A percentile compares a stretch with the other conserved stretches of the same genome.
Evolutionary conservation across 179 eudicot genomes (phyloP).

Genomic region (Spinacia oleracea): DNA sequence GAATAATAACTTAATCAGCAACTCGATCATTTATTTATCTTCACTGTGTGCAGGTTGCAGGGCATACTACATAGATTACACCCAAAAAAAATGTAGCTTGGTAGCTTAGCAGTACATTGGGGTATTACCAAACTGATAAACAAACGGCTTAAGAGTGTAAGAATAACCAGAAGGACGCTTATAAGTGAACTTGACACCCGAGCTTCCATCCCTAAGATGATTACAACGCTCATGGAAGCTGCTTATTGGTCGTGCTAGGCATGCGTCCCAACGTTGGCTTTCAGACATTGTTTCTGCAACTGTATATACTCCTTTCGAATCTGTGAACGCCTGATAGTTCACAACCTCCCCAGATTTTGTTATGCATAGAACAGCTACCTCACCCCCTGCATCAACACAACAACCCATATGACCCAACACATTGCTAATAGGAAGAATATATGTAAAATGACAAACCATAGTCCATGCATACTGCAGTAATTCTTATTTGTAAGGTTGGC

Average conservation of each 20-base stretch:
- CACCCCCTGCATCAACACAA: conserved; percentile 65
- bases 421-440: too few species aligned
- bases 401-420: neutral
- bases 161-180: conserved; percentile 73
- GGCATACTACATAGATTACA: neutral
- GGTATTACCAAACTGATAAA: conserved; percentile 52
- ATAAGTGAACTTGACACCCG: conserved; percentile 85
- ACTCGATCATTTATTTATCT: conserved; percentile 13
- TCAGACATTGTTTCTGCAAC: conserved; percentile 99
- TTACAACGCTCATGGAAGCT: conserved; percentile 88
- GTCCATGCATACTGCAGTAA: too few species aligned
- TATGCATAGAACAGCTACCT: conserved; percentile 97
- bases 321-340: conserved; percentile 92
- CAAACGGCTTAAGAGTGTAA: conserved; percentile 74
- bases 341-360: conserved; percentile 94
- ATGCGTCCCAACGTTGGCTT: conserved; percentile 92
- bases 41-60: neutral
- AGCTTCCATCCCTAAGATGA: conserved; percentile 50
- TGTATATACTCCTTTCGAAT: conserved; percentile 78
- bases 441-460: too few species aligned
- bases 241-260: conserved; percentile 91
- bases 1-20: neutral
- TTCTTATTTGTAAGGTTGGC: too few species aligned
- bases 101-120: conserved; percentile 60
- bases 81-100: neutral